Base-by-base conservation (phyloP, 768 basidiomycete species). In the Pleurotus eryngii region DNA sequence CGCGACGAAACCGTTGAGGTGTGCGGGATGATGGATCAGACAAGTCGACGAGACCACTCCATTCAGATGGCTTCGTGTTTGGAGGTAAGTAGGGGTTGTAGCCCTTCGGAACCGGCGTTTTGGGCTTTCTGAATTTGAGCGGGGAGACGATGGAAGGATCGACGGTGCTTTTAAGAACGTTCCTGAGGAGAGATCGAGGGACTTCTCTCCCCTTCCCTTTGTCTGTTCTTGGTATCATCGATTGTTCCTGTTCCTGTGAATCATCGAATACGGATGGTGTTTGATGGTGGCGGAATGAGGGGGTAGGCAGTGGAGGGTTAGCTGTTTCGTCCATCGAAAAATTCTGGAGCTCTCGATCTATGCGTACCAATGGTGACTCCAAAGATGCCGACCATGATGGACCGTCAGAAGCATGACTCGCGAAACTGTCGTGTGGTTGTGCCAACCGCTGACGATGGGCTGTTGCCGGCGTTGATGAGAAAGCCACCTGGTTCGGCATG, bases 391-490 rank as follows among this genome's bases (percentile, higher is more conserved):
- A 79, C 89, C 89, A 93, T 12, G 87, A 86, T 1, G 84, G 78
- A 9, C 78, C 79, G 27, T 81, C 77, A 12, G 77, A 77, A 3
- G 67, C 62, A 60, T 76, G 61, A 65, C 67, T 73, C 4, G 68
- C 60, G 18, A 78, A 79, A 46, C 64, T 76, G 59, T 78, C 68
- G 40, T 75, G 63, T 4, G 68, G 64, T 54, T 71, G 70, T 59
- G 74, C 63, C 59, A 70, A 59, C 26, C 77, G 72, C 22, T 40
- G 22, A 12, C 58, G 55, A 26, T 39, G 38, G 26, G 68, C 66
- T 4, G 78, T 82, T 7, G 89, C 86, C 15, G 92, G 92, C 1
- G 92, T 93, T 2, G 91, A 93, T 1, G 90, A 89, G 55, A 87
- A 76, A 0, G 88, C 88, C 6, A 79, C 89, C 50, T 86, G 82